Conservation (phyloP, 2,329 filamentous ascomycete species). For the Hypoxylon sp. region DNA sequence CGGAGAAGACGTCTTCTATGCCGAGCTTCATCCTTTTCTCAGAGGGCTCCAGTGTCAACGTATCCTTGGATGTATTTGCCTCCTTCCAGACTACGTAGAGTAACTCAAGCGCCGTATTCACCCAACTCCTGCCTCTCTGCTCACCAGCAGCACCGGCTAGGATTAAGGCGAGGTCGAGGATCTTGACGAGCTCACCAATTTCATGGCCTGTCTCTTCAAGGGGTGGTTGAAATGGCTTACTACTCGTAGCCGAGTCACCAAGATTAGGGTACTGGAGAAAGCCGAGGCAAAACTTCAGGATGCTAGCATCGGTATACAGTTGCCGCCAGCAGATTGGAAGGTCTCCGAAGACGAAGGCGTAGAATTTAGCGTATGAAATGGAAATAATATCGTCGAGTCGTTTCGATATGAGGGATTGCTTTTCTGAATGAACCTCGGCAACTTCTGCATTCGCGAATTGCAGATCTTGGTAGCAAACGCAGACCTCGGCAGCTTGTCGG, state of each 20-base stretch:
- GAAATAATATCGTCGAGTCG: constrained; percentile 68
- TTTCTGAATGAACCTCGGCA: constrained; percentile 12
- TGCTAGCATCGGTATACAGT: constrained; percentile 76
- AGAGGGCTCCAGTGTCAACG: constrained; percentile 14
- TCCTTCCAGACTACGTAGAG: constrained; percentile 48
- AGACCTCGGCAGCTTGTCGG: constrained; percentile 41
- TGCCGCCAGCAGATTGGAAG: constrained; percentile 76
- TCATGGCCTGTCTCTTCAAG: constrained; percentile 19
- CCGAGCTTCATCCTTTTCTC: constrained; percentile 39
- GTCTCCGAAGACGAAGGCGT: constrained; percentile 74
- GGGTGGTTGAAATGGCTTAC: constrained; percentile 30
- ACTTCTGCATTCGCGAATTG: constrained; percentile 5
- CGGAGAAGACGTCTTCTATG: constrained; percentile 48
- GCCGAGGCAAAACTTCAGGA: constrained; percentile 68
- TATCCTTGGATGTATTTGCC: neutral
- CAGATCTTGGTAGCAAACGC: constrained; percentile 21
- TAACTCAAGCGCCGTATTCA: constrained; percentile 63
- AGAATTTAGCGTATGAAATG: constrained; percentile 74
- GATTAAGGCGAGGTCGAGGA: constrained; percentile 81
- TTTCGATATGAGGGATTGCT: constrained; percentile 49
- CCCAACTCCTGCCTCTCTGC: constrained; percentile 61
- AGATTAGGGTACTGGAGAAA: constrained; percentile 43
- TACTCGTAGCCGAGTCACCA: constrained; percentile 8
- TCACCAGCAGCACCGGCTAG: constrained; percentile 73
- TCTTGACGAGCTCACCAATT: constrained; percentile 70